Conservation (phyloP, 352 stramenopile genomes). For the Thraustochytrium striatum region DNA sequence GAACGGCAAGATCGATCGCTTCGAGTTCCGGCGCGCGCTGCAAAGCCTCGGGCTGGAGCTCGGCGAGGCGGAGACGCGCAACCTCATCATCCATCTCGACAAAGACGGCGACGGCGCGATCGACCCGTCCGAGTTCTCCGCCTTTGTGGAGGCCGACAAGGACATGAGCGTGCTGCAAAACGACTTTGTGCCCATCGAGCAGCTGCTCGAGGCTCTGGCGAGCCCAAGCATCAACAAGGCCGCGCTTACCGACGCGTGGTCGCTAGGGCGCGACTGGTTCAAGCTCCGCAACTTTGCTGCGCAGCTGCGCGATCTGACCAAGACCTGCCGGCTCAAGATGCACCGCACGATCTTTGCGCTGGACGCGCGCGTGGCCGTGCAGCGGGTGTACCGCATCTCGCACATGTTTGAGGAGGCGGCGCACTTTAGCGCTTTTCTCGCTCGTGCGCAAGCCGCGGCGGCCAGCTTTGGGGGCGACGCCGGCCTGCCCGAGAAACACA, state of each 20-base stretch:
- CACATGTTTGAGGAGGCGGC: constrained; percentile 14
- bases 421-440: background rate
- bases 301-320: constrained; percentile 24
- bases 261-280: constrained; percentile 33
- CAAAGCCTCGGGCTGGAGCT: constrained; percentile 1
- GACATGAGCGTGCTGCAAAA: background rate
- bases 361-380: background rate
- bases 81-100: constrained; percentile 22
- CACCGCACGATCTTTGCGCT: background rate
- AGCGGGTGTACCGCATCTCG: constrained; percentile 15
- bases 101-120: constrained; percentile 11
- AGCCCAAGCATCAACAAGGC: background rate
- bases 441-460: background rate
- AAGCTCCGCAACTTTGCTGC: constrained; percentile 40
- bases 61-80: background rate
- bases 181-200: background rate
- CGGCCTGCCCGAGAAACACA: too few species aligned
- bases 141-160: constrained; percentile 6
- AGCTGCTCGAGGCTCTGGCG: background rate
- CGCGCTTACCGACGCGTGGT: background rate
- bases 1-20: background rate
- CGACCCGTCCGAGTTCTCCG: constrained; percentile 13
- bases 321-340: background rate
- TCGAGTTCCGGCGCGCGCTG: constrained; percentile 4
- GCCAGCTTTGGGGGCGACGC: background rate